Percentiles rank a stretch among this genome's conserved stretches.
These are phyloP conservation scores for Cladorrhinum sp. DNA, from an alignment of 2,329 filamentous ascomycete genomes.

Conservation along the genomic window DNA sequence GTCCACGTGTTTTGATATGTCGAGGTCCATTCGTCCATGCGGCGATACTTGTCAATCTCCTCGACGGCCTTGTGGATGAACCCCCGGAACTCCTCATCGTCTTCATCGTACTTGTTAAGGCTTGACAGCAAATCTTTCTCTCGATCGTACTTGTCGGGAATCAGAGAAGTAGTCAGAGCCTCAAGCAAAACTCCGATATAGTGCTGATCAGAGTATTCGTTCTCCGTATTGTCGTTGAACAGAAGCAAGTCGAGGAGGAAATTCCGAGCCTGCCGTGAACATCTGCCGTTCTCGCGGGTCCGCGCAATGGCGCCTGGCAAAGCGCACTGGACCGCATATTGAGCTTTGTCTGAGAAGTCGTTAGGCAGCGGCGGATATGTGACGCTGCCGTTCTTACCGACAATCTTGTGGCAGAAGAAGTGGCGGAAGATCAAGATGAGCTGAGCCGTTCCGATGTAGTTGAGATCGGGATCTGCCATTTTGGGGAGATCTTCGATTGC, in stretches of 20 bases:
- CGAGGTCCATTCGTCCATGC: slow-evolving; percentile 66
- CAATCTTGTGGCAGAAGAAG: slow-evolving; percentile 70
- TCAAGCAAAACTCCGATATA: slow-evolving; percentile 80
- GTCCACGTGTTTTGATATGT: slow-evolving; percentile 68
- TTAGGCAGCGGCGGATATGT: slow-evolving; percentile 81
- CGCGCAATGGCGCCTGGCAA: slow-evolving; percentile 78
- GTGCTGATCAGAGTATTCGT: slow-evolving; percentile 82
- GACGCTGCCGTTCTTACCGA: slow-evolving; percentile 41
- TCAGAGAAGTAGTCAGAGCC: slow-evolving; percentile 56
- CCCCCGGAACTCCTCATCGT: slow-evolving; percentile 40
- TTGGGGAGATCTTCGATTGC: slow-evolving; percentile 75
- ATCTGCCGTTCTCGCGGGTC: slow-evolving; percentile 74
- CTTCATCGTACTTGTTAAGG: slow-evolving; percentile 44
- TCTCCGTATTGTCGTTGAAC: slow-evolving; percentile 92
- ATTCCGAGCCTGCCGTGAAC: slow-evolving; percentile 72
- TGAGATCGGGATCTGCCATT: slow-evolving; percentile 65
- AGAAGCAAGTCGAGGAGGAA: slow-evolving; percentile 87
- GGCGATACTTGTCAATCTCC: slow-evolving; percentile 64
- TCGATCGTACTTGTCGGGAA: slow-evolving; percentile 43
- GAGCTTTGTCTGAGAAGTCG: slow-evolving; percentile 82
- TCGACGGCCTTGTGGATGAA: slow-evolving; percentile 55
- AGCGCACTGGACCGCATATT: slow-evolving; percentile 79
- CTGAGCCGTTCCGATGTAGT: slow-evolving; percentile 79
- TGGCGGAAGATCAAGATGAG: slow-evolving; percentile 82
- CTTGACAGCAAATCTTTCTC: slow-evolving; percentile 29